Base-by-base conservation (phyloP, 179 eudicot genomes). In the Silene coronaria region DNA sequence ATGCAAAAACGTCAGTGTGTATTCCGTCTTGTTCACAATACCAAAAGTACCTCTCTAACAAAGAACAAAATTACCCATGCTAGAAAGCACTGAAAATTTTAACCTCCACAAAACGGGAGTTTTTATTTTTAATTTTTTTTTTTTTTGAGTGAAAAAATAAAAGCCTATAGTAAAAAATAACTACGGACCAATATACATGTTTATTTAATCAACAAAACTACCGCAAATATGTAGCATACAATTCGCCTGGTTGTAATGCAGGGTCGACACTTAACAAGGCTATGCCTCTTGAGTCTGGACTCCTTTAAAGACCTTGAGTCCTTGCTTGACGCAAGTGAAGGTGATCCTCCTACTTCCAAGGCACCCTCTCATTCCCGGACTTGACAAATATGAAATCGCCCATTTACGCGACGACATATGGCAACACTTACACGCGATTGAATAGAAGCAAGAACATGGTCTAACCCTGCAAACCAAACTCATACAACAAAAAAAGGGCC, bases 401-500 rank as follows among this genome's bases (percentile, higher is more conserved):
- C 57, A 16, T 51, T 51, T 51, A 51, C 57, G 57, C 45, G 2
- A 38, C 12, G 12, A 38, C 19, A 51, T 51, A 51, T 4, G 57
- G 19, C 6, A 3, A 14, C 19, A 51, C 57, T 16, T 51, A 51
- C 17, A 16, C 57, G 57, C 16, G 19, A 51, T 17, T 4, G 57
- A 23, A 53, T 16, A 2, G 27, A 68, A 58, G 13, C 24, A 32
- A 21, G 8, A 24, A 64, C 66, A 21, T 1, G 26, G 28, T 53
- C 21, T 57, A 48, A 70, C 57, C 76, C 30, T 70, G 76, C 42
- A 42, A 16, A 58, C 36, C 70, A 45, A 21, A 22, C 27, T 51
- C 59, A 51, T 60, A 77, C 60, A 77, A 60, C 71, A 72, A 27
- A 70, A 66, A 45, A 63, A 51, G 19, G 57, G 27, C 81, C 71